Conservation (phyloP, 257 asterid species). For the Solanum infundibuliforme region DNA sequence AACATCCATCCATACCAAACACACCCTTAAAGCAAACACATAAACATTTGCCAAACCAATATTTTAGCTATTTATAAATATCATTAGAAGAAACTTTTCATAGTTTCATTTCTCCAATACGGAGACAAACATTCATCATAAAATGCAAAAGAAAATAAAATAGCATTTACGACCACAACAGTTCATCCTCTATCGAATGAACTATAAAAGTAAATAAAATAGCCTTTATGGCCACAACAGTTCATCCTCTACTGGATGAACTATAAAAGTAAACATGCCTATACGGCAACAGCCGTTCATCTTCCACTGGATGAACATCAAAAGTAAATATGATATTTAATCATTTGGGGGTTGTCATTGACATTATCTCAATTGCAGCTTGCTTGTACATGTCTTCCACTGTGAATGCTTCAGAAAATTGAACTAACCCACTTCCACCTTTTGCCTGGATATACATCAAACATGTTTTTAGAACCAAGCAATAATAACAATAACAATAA, state of each 20-base stretch:
- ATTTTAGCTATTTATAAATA: neutral
- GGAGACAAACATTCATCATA: neutral
- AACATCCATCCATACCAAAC: neutral
- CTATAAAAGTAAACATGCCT: neutral
- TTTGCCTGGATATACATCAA: slow-evolving; percentile 28
- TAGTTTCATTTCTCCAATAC: neutral
- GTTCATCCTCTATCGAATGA: neutral
- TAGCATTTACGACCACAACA: neutral
- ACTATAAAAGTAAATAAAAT: neutral
- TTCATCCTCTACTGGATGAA: neutral
- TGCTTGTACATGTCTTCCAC: slow-evolving; percentile 58
- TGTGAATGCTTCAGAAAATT: slow-evolving; percentile 23
- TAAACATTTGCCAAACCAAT: neutral
- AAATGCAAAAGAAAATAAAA: neutral
- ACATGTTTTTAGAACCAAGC: neutral
- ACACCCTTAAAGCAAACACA: neutral
- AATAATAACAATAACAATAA: neutral
- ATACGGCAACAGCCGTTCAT: neutral
- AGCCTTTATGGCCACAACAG: neutral
- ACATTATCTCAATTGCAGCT: slow-evolving; percentile 58
- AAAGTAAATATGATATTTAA: neutral
- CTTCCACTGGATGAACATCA: neutral
- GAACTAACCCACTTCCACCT: slow-evolving; percentile 17
- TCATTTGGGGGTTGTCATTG: slow-evolving; percentile 23
- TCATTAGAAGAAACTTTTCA: neutral